Percentiles rank a stretch among this genome's conserved stretches.
phyloP scores from a whole-genome alignment of 2,329 filamentous ascomycete species.

The Penicillium freii region DNA sequence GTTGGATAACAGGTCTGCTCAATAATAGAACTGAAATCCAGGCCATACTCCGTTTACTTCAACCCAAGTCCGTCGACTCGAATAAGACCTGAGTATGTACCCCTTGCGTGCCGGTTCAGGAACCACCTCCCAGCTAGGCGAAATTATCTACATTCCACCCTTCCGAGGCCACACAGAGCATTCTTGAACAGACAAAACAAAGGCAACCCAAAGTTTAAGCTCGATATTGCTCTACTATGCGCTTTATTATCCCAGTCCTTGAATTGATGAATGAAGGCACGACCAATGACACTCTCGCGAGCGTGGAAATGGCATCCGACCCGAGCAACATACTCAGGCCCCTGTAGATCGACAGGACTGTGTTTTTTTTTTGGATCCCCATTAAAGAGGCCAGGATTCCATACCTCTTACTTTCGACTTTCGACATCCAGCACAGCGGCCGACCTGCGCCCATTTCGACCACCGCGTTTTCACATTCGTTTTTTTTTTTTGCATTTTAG shows the following conservation, averaged over 20 bases:
- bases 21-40: neutral
- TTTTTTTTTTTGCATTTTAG: slow-evolving; percentile 7
- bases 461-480: slow-evolving; percentile 7
- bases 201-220: neutral
- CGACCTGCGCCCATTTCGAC: slow-evolving; percentile 19
- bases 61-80: neutral
- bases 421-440: slow-evolving; percentile 9
- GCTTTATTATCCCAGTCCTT: neutral
- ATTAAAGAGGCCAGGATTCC: slow-evolving; percentile 19
- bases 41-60: neutral
- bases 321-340: slow-evolving; percentile 14
- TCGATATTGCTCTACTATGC: neutral
- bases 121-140: neutral
- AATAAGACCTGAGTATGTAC: slow-evolving; percentile 11
- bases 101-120: slow-evolving; percentile 16
- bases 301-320: neutral
- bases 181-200: slow-evolving; percentile 10
- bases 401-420: neutral
- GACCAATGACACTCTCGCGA: slow-evolving; percentile 6
- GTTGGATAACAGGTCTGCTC: neutral
- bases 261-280: slow-evolving; percentile 14
- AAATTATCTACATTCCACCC: slow-evolving; percentile 15
- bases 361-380: neutral
- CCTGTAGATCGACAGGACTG: slow-evolving; percentile 18
- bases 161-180: slow-evolving; percentile 4